A percentile compares a stretch with the other conserved stretches of the same genome.
Conservation (phyloP, 2,329 filamentous ascomycete species). For the Domatiomyces globalis region DNA sequence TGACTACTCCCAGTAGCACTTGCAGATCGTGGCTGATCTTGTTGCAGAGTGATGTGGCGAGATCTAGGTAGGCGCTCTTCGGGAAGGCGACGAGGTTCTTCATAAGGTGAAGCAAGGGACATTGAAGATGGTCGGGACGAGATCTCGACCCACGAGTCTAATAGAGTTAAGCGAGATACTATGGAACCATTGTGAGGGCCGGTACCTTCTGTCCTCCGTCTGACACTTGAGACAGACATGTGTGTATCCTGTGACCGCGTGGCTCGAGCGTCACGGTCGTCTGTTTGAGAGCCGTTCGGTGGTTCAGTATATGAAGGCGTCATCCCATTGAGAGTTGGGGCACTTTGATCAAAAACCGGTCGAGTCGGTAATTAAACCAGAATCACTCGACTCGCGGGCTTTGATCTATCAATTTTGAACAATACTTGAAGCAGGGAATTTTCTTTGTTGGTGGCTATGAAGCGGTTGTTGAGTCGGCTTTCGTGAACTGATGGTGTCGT, state of each 20-base stretch:
- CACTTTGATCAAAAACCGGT: neutral
- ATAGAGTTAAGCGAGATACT: slow-evolving; percentile 28
- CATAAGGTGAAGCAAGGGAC: slow-evolving; percentile 63
- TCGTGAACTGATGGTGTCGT: neutral
- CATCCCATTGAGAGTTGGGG: neutral
- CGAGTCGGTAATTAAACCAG: neutral
- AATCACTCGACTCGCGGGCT: neutral
- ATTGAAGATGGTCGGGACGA: slow-evolving; percentile 87
- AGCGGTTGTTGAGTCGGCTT: neutral
- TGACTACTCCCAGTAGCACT: slow-evolving; percentile 56
- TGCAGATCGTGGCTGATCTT: slow-evolving; percentile 29
- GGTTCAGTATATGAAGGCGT: neutral
- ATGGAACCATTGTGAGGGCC: neutral
- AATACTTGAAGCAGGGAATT: neutral
- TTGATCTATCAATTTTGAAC: neutral
- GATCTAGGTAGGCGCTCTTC: slow-evolving; percentile 49
- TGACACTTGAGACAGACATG: slow-evolving; percentile 7
- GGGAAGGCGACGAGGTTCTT: slow-evolving; percentile 57
- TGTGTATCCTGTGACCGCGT: neutral
- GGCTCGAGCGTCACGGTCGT: neutral
- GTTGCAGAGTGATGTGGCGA: slow-evolving; percentile 23
- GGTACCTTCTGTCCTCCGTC: slow-evolving; percentile 17
- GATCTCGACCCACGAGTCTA: slow-evolving; percentile 95
- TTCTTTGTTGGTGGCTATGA: neutral
- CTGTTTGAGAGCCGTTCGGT: neutral